Percentiles rank a stretch among this genome's conserved stretches.
Conservation (phyloP, 176 grass and related monocot genomes). For the Oryza glumipatula region DNA sequence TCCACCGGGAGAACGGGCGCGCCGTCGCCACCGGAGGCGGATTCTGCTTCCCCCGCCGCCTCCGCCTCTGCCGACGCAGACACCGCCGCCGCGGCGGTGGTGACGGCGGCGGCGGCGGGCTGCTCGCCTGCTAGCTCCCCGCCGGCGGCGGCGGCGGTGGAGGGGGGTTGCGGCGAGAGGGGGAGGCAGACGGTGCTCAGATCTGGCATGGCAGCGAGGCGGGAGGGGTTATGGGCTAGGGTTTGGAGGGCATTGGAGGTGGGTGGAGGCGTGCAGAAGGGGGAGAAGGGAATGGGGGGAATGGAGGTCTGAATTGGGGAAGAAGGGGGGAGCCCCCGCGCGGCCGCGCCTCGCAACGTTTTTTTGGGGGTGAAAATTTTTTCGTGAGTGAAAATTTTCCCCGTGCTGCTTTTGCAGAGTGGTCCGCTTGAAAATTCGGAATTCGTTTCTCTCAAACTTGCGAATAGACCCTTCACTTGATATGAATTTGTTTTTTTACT, state of each 20-base stretch:
- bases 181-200: conserved; percentile 47
- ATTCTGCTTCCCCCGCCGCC: neutral
- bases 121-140: neutral
- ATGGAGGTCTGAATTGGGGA: conserved; percentile 29
- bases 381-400: neutral
- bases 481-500: neutral
- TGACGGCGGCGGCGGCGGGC: neutral
- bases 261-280: conserved; percentile 7
- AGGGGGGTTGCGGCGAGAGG: conserved; percentile 25
- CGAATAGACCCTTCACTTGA: neutral
- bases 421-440: neutral
- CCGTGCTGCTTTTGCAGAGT: neutral
- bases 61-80: too few relatives aligned
- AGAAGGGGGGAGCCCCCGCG: conserved; percentile 14
- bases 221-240: conserved; percentile 24
- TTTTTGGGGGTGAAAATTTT: neutral
- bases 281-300: neutral
- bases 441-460: neutral
- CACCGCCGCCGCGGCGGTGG: neutral
- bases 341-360: conserved; percentile 4
- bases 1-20: conserved; percentile 15
- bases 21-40: neutral
- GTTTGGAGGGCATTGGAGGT: conserved; percentile 48
- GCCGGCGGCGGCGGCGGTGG: neutral
- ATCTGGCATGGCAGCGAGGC: conserved; percentile 51